Base-by-base conservation (phyloP, 2,329 filamentous ascomycete genomes). In the Cladosporium colombiae region DNA sequence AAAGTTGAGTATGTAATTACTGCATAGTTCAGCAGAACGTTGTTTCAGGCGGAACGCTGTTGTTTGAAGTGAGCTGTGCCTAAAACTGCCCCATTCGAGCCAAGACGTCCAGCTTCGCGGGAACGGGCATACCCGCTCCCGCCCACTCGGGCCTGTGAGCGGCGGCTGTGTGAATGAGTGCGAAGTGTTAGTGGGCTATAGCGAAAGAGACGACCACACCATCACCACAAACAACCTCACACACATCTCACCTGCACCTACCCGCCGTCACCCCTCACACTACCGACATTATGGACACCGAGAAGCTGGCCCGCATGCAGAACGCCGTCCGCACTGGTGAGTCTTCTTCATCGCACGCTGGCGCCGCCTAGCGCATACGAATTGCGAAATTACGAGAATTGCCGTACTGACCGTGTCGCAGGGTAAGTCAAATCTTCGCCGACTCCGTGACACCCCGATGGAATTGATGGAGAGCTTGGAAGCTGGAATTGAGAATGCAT, bases 301-400 rank as follows among this genome's bases (percentile, higher is more conserved):
- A 86, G 79, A 89, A 88, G 84, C 80, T 89, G 77, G 85, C 85
- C 78, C 86, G 81, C 79, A 85, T 89, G 84, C 86, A 88, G 81
- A 82, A 84, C 81, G 85, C 84, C 75, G 85, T 86, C 78, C 85
- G 86, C 79, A 91, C 89, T 82, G 90, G 90, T 91, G 87, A 76
- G 89, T 87, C 21, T 13, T 16, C 14, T 1, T 25, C 23, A 25
- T 57, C n/a, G 60, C 46, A 29, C 29, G 25, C 46, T 53, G 63
- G 63, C 55, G 11, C 44, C 27, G 58, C 16, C 18, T 35, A 29
- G 21, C 46, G 21, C 35, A 31, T 25, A 50, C 21, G 55, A 63
- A 63, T 56, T 63, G 61, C 61, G 63, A 65, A 60, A 65, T 53
- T 59, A 31, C 23, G 31, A 7, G 49, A 65, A 53, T 31, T 46